Evolutionary conservation across 192 early-diverging fungal genomes (phyloP), one percentile per base, ranked within the genome.

Genomic region (Entomortierella chlamydospora): DNA sequence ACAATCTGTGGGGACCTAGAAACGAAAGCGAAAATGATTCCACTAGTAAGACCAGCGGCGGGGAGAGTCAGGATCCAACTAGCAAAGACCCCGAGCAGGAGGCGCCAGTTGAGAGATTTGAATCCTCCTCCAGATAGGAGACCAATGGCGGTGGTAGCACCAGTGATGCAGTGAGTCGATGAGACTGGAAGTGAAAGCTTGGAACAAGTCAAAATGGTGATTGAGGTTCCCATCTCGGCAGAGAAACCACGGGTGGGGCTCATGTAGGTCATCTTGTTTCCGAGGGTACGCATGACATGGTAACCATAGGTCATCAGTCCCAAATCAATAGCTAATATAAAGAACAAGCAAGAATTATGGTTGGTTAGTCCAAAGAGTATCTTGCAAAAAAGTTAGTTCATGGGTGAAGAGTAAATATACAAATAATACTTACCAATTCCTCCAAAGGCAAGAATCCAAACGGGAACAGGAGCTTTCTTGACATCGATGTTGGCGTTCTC

Each of bases 211-310:
- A 95, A 84, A 23, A 96, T 92, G 17, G 94, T 91, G 28, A 95
- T 84, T 29, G 87, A 87, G 28, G 94, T 89, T 33, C 90, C 92
- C 54, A 95, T 83, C 72, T 94, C 93, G 58, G 90, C 91, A 42
- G 90, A 81, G 84, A 95, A 95, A 22, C 93, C 94, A 65, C 93
- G 90, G 31, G 89, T 89, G 15, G 94, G 94, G 56, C 90, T 90
- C 69, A 94, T 90, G 62, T 91, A 95, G 23, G 92, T 94, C 47
- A 95, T 87, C 63, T 94, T 92, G 84, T 95, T 94, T 43, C 94
- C 94, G 18, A 95, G 86, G 52, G 79, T 88, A 34, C 87, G 82
- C 92, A 95, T 95, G 47, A 95, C 85, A 47, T 86, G 85, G 81
- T 92, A 91, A 52, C 94, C 94, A 37, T 86, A 89, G n/a, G 91